Conservation (phyloP, 768 basidiomycete species). For the Lyophyllum semitale region DNA sequence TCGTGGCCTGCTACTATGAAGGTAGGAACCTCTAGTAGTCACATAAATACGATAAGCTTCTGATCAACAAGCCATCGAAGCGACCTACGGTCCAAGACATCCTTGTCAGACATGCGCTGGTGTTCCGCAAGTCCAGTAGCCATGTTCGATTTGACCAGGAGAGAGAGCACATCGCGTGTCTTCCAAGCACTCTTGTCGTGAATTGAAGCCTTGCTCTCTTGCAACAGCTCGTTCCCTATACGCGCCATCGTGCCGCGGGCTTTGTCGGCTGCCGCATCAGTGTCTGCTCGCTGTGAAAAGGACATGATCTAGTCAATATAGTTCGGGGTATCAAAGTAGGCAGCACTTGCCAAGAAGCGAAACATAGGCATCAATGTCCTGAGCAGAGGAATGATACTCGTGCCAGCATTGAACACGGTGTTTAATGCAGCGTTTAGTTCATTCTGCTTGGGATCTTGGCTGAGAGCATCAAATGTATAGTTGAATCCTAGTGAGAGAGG, state of each 20-base stretch:
- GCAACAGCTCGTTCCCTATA: conserved; percentile 43
- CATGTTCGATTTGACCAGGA: conserved; percentile 53
- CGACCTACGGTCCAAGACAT: conserved; percentile 18
- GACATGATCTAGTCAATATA: neutral
- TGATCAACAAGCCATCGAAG: neutral
- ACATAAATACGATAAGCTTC: neutral
- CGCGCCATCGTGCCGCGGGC: conserved; percentile 29
- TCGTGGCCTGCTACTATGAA: conserved; percentile 53
- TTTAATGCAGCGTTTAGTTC: conserved; percentile 51
- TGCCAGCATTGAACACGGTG: conserved; percentile 42
- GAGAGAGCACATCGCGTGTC: conserved; percentile 51
- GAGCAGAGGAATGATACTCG: conserved; percentile 25
- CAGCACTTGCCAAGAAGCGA: conserved; percentile 31
- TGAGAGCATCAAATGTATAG: conserved; percentile 27
- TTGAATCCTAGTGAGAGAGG: conserved; percentile 25
- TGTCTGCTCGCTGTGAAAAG: neutral
- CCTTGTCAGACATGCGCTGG: conserved; percentile 21
- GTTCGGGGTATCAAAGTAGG: neutral
- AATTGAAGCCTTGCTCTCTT: conserved; percentile 39
- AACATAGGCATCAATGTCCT: conserved; percentile 33
- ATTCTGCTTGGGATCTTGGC: conserved; percentile 28
- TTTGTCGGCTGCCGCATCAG: neutral
- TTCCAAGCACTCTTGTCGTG: conserved; percentile 15
- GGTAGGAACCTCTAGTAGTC: conserved; percentile 48
- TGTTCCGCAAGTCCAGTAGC: conserved; percentile 36